Base-by-base conservation (phyloP, 495 filamentous ascomycete genomes). In the Neurospora sp. region DNA sequence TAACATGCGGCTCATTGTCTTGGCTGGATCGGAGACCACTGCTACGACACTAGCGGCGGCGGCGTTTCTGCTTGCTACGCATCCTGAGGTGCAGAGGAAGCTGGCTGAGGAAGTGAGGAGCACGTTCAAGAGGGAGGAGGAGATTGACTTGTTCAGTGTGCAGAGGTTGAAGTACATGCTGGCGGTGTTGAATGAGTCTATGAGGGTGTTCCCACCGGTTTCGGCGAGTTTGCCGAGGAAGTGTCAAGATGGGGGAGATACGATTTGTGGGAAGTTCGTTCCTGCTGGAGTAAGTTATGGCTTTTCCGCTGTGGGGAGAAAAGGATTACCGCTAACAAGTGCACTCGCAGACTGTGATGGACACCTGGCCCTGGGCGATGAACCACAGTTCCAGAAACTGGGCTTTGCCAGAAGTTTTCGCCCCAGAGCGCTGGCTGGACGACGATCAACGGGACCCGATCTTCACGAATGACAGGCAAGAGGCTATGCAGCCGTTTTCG, bases 161-260 rank as follows among this genome's bases (percentile, higher is more conserved):
- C 75, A 77, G 40, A 76, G 79, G 1, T 77, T 90, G 8, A 44
- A 79, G 3, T 91, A 90, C 78, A 79, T 90, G 78, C 69, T 86
- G 10, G 89, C 88, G 4, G 85, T 85, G n/a, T 76, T 90, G 6
- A 78, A 88, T 35, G 90, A 92, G 78, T 76, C 82, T 1, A 77
- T 91, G 81, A 84, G 90, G 3, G 78, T 89, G 69, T 88, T 86
- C 74, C 86, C 89, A 1, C 87, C 89, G 0, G 81, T 86, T 0
- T 82, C 86, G 1, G 79, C 75, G 37, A 82, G 82, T 10, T n/a
- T 77, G 12, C 84, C 85, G 4, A 80, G 89, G 8, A 59, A 81
- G 0, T 78, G 79, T 9, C 83, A 86, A 2, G 72, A 78, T 8
- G 83, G 81, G 0, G 89, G 89, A 23, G 82, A 76, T 38, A 76